Percentiles rank a stretch among this genome's conserved stretches.
Evolutionary conservation across 2,329 filamentous ascomycete genomes (phyloP).

Genomic region (Pseudogymnoascus sp.): DNA sequence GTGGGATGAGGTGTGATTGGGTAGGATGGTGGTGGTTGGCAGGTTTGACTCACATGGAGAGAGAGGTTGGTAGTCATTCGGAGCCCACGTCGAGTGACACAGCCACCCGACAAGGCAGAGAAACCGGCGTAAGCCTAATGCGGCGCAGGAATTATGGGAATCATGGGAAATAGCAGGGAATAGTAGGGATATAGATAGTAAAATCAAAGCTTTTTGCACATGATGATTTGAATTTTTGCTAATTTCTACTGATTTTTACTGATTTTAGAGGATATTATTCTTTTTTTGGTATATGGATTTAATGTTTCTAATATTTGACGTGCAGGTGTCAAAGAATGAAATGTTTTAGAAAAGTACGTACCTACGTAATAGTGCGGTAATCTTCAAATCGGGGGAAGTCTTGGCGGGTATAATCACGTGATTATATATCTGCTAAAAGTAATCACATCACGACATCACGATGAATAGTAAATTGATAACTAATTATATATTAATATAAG

Average conservation of each 20-base stretch:
- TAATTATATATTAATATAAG: no score
- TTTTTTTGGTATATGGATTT: no score
- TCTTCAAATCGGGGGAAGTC: background rate
- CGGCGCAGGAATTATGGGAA: background rate
- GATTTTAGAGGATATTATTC: background rate
- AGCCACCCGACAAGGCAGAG: constrained; percentile 4
- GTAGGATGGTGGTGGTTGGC: background rate
- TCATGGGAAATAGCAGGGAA: background rate
- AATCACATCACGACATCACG: no score
- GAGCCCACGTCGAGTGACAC: background rate
- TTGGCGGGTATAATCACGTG: no score
- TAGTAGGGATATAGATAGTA: no score
- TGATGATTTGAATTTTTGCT: background rate
- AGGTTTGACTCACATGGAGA: background rate
- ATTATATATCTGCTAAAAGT: no score
- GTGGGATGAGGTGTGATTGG: constrained; percentile 1
- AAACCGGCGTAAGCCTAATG: constrained; percentile 1
- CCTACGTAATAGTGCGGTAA: constrained; percentile 1
- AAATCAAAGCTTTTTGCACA: background rate
- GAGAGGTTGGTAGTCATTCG: background rate
- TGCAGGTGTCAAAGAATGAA: background rate
- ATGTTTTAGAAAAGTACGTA: background rate
- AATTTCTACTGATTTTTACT: background rate
- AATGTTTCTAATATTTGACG: no score
- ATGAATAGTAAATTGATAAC: background rate